Percentiles rank a stretch among this genome's conserved stretches.
These are phyloP conservation scores for Sclerotinia subarctica DNA, from an alignment of 2,329 filamentous ascomycete species.

Conservation along the genomic window DNA sequence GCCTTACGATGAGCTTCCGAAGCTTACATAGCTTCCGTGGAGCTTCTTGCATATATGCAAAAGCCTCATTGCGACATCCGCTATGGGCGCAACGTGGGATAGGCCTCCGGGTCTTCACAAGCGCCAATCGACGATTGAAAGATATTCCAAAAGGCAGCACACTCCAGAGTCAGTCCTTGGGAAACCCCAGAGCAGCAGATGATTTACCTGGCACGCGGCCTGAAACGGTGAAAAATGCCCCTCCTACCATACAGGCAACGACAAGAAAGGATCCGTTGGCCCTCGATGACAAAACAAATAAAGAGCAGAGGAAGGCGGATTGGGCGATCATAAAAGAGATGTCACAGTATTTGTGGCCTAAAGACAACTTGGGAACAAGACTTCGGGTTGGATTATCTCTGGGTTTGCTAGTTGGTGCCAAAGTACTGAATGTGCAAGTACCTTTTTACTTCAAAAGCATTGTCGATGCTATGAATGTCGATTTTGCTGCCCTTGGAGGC, in stretches of 20 bases:
- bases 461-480: constrained; percentile 96
- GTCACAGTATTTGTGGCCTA: constrained; percentile 94
- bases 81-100: constrained; percentile 29
- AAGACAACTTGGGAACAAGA: constrained; percentile 78
- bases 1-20: constrained; percentile 34
- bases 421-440: constrained; percentile 95
- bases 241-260: constrained; percentile 23
- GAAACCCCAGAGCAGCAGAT: constrained; percentile 27
- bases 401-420: constrained; percentile 78
- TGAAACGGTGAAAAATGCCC: constrained; percentile 30
- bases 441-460: constrained; percentile 99
- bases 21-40: constrained; percentile 31
- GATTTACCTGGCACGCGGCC: constrained; percentile 29
- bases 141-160: constrained; percentile 28
- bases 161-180: constrained; percentile 28
- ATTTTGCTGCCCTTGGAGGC: constrained; percentile 80
- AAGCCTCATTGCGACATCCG: constrained; percentile 27
- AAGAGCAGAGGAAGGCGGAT: constrained; percentile 92
- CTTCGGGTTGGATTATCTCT: constrained; percentile 83
- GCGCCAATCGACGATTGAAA: constrained; percentile 28
- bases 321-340: constrained; percentile 99
- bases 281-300: constrained; percentile 63
- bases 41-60: constrained; percentile 34
- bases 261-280: constrained; percentile 55
- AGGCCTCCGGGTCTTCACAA: constrained; percentile 36